Base-by-base conservation (phyloP, 148 eudicot species). In the Bassia scoparia region DNA sequence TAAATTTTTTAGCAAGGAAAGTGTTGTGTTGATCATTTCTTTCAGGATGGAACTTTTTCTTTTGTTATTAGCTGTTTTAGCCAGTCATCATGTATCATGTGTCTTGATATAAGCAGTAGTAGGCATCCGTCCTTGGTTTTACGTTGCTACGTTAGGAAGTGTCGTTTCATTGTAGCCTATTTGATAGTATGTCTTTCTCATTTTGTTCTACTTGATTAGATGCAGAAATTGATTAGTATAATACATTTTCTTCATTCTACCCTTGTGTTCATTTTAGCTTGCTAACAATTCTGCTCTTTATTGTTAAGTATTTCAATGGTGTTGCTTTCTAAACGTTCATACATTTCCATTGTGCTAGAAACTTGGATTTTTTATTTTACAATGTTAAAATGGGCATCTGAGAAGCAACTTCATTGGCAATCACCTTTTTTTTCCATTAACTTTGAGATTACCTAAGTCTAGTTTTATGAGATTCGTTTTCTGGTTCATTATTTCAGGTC, bases 401-500 rank as follows among this genome's bases (percentile, higher is more conserved):
- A 20, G 71, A 30, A 15, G 20, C 27, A 26, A 14, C 16, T 69
- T 15, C 49, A 3, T 17, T 48, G 3, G 20, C 15, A 8, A 31
- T 31, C 53, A 34, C 58, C 27, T 35, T 8, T 17, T 18, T 50
- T n/a, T 7, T 31, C 8, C 0, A 38, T 31, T 23, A 49, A n/a
- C 55, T 8, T 17, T 20, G 26, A 1, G 7, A 20, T 31, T 49
- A 49, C 13, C 7, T 18, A n/a, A 17, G 18, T 12, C 63, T 16
- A 76, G n/a, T 49, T 76, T 37, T 43, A 29, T 73, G 43, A 26
- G 55, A 38, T 63, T 49, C 30, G 48, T 78, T 37, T 65, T n/a
- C n/a, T 70, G 65, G 66, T 35, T 50, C 33, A 41, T n/a, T 17
- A 33, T 78, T 75, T 67, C 88, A 93, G 98, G 83, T 87, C 91